Conservation (phyloP, 768 basidiomycete genomes). For the Calocybe gangraenosa region DNA sequence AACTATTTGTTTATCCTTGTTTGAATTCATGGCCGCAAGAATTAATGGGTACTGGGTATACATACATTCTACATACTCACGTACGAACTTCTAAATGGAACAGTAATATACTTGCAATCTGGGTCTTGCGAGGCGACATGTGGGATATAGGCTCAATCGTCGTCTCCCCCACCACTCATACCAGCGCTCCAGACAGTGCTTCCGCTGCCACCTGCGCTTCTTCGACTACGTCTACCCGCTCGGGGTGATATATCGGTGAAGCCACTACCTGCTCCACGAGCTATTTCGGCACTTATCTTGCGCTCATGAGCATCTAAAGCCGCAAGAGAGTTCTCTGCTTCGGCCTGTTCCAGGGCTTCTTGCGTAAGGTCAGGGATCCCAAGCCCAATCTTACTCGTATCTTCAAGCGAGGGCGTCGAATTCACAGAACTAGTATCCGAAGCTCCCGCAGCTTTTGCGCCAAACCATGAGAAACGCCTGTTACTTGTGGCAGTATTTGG, state of each 20-base stretch:
- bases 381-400: slow-evolving; percentile 23
- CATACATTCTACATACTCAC: too few species aligned
- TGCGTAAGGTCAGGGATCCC: slow-evolving; percentile 54
- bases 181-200: slow-evolving; percentile 89
- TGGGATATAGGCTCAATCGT: slow-evolving; percentile 15
- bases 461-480: slow-evolving; percentile 72
- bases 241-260: slow-evolving; percentile 73
- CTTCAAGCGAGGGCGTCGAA: slow-evolving; percentile 34
- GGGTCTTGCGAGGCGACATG: background rate
- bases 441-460: slow-evolving; percentile 35
- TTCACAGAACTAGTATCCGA: slow-evolving; percentile 47
- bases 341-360: slow-evolving; percentile 73
- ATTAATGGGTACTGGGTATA: too few species aligned
- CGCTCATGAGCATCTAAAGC: slow-evolving; percentile 81
- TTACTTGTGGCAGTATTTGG: slow-evolving; percentile 26
- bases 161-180: slow-evolving; percentile 60
- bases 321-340: slow-evolving; percentile 72
- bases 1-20: background rate
- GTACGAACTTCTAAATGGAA: too few species aligned
- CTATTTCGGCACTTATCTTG: slow-evolving; percentile 65
- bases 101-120: background rate
- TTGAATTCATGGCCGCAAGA: slow-evolving; percentile 1
- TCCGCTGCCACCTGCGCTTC: slow-evolving; percentile 60
- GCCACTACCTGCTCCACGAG: slow-evolving; percentile 66
- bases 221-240: slow-evolving; percentile 51